Conservation (phyloP, 1,284 basidiomycete species). For the Puccinia horiana region DNA sequence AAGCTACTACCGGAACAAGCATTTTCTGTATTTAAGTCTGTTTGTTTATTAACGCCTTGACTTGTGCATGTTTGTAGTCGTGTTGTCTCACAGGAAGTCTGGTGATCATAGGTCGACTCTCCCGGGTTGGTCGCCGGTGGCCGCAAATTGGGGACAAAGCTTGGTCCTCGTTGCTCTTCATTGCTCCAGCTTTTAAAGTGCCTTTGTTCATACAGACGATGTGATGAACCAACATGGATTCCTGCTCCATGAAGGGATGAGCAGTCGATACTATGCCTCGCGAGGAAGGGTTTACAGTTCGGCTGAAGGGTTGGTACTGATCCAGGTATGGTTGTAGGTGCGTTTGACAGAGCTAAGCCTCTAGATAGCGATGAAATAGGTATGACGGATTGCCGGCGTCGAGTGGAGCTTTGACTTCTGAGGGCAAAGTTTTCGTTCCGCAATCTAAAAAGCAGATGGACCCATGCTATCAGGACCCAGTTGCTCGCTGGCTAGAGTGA, state of each 20-base stretch:
- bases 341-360: slow-evolving; percentile 11
- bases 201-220: slow-evolving; percentile 15
- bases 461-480: background rate
- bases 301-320: background rate
- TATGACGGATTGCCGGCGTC: slow-evolving; percentile 48
- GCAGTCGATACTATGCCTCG: slow-evolving; percentile 32
- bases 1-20: background rate
- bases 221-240: slow-evolving; percentile 6
- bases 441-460: background rate
- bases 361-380: slow-evolving; percentile 48
- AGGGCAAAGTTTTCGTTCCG: slow-evolving; percentile 42
- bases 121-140: background rate
- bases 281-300: background rate
- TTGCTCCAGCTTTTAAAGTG: background rate
- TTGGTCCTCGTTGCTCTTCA: background rate
- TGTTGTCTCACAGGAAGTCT: background rate
- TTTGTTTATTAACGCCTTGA: background rate
- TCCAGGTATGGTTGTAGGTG: background rate
- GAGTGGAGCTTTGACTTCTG: slow-evolving; percentile 28
- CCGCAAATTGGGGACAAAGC: slow-evolving; percentile 15
- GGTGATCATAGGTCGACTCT: background rate
- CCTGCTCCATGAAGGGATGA: slow-evolving; percentile 25
- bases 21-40: background rate
- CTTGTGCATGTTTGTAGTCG: background rate
- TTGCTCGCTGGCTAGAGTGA: background rate